Evolutionary conservation across 768 basidiomycete genomes (phyloP), one percentile per base, ranked within the genome.

Genomic region (Hygrocybe coccinea): DNA sequence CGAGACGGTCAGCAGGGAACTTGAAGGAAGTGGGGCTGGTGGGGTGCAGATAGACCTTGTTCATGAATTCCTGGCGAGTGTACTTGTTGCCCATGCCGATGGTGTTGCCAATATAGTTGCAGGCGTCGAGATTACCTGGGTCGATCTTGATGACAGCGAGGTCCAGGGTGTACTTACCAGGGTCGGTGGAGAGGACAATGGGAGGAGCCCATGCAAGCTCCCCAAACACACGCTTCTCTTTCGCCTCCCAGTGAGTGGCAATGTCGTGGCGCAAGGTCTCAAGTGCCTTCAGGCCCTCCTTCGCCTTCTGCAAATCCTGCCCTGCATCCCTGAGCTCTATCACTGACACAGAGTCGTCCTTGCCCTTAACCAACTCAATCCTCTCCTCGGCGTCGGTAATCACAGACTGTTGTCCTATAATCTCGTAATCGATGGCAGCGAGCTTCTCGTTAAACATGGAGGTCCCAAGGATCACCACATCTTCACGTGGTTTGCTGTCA

Each of bases 401-500:
- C 14, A 44, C 15, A 11, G 36, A 9, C 41, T 29, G n/a, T 12
- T 44, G 38, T 11, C 52, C 52, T n/a, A 9, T 37, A 37, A 53
- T 53, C 38, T 53, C 41, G 39, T 21, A 12, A 8, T 41, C 15
- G 41, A 53, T 44, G 15, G 52, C 10, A 8, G 8, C 39, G 52
- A 53, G 52, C 8, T 44, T 15, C 38, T 24, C 17, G 11, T 44
- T 44, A 38, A 41, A 53, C 37, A 9, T 38, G 15, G 11, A 10
- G 35, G 10, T 24, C 38, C 52, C 52, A 17, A 53, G 35, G 52
- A 53, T 5, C 6, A 24, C 17, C 12, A 53, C 52, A 19, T 53
- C 24, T 10, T 41, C 14, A 52, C 50, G 50, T 9, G 50, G 10
- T 34, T 52, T 35, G 50, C 21, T 53, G 34, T 39, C 50, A 38